Base-by-base conservation (phyloP, 805 yeast genomes). In the Pichia insulana region DNA sequence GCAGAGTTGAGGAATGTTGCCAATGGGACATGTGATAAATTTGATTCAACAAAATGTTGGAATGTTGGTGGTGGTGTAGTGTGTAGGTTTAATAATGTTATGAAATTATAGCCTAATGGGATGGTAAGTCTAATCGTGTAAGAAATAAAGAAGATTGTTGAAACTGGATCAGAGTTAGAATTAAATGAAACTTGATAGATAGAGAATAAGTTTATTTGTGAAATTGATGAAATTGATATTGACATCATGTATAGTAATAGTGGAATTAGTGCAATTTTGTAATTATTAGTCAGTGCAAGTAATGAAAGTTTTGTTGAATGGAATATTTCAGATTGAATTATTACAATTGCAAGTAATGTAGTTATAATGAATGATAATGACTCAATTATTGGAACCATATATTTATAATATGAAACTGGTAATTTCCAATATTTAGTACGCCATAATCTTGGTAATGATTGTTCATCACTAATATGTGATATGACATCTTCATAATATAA, bases 121-220 rank as follows among this genome's bases (percentile, higher is more conserved):
- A 86, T 79, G 0, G 95, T 83, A 56, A 86, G 65, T 48, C 95
- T 76, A 40, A 89, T 82, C 16, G 85, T 78, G 53, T 86, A 85
- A 53, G 83, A 81, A 17, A 88, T 77, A 58, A 83, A 86, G 56
- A 85, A 86, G 28, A 85, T 70, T 18, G 83, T 72, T 13, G 86
- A 78, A 0, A 84, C 82, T 0, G 85, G 81, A 55, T 82, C 90
- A 0, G 90, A 80, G 41, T 78, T 72, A 48, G 71, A 71, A 16
- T 80, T 77, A 12, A 83, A 87, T 37, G 60, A 61, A 44, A 86
- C 68, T 47, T 83, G 88, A 57, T 84, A 86, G 58, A 82, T 70
- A 55, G 82, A 80, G 68, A 86, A 86, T 6, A 86, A 64, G 46
- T 79, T 76, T 45, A 85, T 69, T 37, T 74, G 71, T 4, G 89